Base-by-base conservation (phyloP, 2,329 filamentous ascomycete species). In the Nemania diffusa region DNA sequence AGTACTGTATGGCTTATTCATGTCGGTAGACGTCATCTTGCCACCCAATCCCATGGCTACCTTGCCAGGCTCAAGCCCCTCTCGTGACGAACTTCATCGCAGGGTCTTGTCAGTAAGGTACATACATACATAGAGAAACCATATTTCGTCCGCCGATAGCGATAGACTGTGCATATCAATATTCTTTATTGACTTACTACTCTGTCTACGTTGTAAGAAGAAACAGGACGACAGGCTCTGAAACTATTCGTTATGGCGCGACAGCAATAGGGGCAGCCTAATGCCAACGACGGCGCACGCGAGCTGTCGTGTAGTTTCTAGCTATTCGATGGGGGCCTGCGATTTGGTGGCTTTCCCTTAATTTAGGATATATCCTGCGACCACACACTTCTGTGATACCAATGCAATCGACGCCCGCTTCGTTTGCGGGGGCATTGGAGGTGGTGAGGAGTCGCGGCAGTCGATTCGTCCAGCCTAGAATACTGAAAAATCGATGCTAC, bases 1-100 rank as follows among this genome's bases (percentile, higher is more conserved):
- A n/a, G n/a, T n/a, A n/a, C n/a, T n/a, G n/a, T n/a, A n/a, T n/a
- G n/a, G 65, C 34, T 55, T 55, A 55, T 50, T 40, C 50, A 71
- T 71, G 69, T 50, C 52, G 60, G 63, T 26, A 67, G 66, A 71
- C 69, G 69, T 71, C 69, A 71, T 69, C 57, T 60, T 63, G 50
- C 64, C 61, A 69, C 42, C 53, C 50, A 52, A 53, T 52, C 17
- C 59, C 29, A 42, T 60, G 48, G 29, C 17, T 57, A 57, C 27
- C 46, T 60, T 40, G 46, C 27, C 9, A 34, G 24, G n/a, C 48
- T 52, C 44, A 53, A 22, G 57, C 20, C 15, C 37, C 11, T 68
- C 29, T 29, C 50, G 11, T 34, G 15, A 44, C 17, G 13, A 40
- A 34, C 46, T 24, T 26, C 13, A 57, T 57, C 37, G 17, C n/a